These are phyloP conservation scores for Halteria grandinella DNA, from an alignment of 73 alveolate species.

Conservation along the genomic window DNA sequence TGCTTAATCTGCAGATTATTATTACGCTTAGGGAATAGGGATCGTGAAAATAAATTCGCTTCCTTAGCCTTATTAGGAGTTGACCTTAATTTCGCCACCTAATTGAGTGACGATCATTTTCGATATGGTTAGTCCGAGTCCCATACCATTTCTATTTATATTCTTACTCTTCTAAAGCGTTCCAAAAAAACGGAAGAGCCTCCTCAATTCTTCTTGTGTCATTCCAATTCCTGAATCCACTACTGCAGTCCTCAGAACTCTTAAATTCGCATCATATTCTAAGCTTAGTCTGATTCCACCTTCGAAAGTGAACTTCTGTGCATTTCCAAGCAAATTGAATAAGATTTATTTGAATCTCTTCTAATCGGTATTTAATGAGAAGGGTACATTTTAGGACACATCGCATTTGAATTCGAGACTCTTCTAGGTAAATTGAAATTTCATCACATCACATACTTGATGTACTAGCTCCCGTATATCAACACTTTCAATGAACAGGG, in stretches of 20 bases:
- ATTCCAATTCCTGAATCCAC: slow-evolving; percentile 50
- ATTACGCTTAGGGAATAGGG: too few relatives aligned
- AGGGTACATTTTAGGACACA: background rate
- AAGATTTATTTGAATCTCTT: background rate
- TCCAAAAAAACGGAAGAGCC: slow-evolving; percentile 29
- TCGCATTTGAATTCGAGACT: background rate
- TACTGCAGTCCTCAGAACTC: background rate
- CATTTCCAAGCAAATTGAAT: slow-evolving; percentile 31
- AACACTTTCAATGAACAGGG: background rate
- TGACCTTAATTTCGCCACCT: background rate
- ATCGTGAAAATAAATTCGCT: background rate
- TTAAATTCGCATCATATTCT: background rate
- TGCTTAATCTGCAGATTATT: too few relatives aligned
- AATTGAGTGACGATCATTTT: background rate
- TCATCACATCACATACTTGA: background rate
- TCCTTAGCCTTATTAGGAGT: background rate
- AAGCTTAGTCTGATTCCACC: background rate
- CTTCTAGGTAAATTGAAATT: slow-evolving; percentile 1
- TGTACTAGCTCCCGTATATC: slow-evolving; percentile 5
- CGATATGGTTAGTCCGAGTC: slow-evolving; percentile 39
- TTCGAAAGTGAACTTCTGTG: slow-evolving; percentile 17
- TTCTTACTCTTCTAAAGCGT: background rate
- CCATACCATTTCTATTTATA: slow-evolving; percentile 25
- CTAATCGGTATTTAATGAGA: background rate
- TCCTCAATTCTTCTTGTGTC: slow-evolving; percentile 1